Conservation (phyloP, 768 basidiomycete species). For the Amanita exitialis region DNA sequence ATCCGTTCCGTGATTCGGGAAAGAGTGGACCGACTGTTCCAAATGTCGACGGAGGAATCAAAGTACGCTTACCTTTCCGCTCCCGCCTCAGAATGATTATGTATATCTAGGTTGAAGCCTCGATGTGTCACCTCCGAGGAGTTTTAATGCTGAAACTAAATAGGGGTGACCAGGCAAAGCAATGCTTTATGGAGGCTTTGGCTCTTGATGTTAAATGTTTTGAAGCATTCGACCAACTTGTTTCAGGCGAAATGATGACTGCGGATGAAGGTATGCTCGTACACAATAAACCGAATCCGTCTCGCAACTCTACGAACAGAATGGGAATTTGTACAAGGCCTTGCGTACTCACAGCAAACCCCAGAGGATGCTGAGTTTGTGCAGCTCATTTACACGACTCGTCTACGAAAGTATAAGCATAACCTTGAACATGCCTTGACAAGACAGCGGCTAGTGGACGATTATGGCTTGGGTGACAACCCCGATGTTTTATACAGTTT, state of each 20-base stretch:
- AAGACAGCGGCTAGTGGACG: conserved; percentile 68
- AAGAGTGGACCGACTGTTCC: conserved; percentile 63
- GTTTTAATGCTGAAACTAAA: conserved; percentile 91
- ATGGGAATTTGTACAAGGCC: conserved; percentile 89
- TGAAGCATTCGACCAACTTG: conserved; percentile 85
- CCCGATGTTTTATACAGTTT: conserved; percentile 87
- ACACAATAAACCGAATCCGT: not conserved
- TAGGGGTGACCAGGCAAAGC: conserved; percentile 83
- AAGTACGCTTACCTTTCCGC: conserved; percentile 38
- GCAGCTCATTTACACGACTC: conserved; percentile 83
- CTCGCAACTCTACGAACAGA: conserved; percentile 36
- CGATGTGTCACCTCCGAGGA: conserved; percentile 92
- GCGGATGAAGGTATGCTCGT: conserved; percentile 80
- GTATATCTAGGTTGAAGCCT: conserved; percentile 74
- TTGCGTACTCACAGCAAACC: conserved; percentile 76
- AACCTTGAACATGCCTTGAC: conserved; percentile 72
- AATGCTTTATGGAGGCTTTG: conserved; percentile 93
- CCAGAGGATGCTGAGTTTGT: conserved; percentile 89
- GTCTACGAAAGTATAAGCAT: conserved; percentile 87
- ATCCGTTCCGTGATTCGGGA: conserved; percentile 73
- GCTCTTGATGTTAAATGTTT: conserved; percentile 95
- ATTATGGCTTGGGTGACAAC: conserved; percentile 82
- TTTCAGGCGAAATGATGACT: conserved; percentile 93
- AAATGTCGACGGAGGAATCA: conserved; percentile 89
- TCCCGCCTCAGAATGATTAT: not conserved